Evolutionary conservation across 129 eudicot species (phyloP), one percentile per base, ranked within the genome.

Genomic region (Mikania micrantha): DNA sequence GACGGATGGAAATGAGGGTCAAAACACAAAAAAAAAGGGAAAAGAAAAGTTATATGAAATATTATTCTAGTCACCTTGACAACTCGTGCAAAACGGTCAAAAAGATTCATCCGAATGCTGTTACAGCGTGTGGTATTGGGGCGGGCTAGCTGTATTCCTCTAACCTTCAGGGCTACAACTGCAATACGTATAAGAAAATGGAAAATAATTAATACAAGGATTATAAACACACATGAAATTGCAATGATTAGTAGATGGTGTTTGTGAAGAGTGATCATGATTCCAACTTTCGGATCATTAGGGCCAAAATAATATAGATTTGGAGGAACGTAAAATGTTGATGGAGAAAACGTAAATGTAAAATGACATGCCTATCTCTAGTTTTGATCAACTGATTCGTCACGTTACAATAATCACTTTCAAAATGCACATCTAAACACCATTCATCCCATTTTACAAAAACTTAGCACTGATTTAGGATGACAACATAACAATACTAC

Each of bases 1-100:
- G 27, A 20, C 35, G 8, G 15, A 64, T 0, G 2, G 44, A 17
- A 60, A 64, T 60, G 40, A 44, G 22, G 66, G 20, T 38, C 42
- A 69, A 32, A 50, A 60, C 22, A 17, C 42, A 7, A 28, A 41
- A 57, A 16, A 22, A 64, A n/a, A n/a, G n/a, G n/a, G n/a, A n/a
- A n/a, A n/a, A n/a, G n/a, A n/a, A n/a, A 71, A 0, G 2, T 1
- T 21, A 63, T 28, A 35, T 52, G 62, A 54, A 39, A 74, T 70
- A 24, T 61, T 40, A 25, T 38, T 29, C 8, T 5, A 53, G 74
- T 68, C 39, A 93, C 99, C 99, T 93, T 93, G 60, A 89, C 83
- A 74, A 93, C 96, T 81, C 99, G 85, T 68, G 99, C 82, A 84
- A 93, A 88, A 67, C 99, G 87, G 78, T 89, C 99, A 75, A 93